These are phyloP conservation scores for Euphorbia peplus DNA, from an alignment of 345 rosid species.

Conservation along the genomic window DNA sequence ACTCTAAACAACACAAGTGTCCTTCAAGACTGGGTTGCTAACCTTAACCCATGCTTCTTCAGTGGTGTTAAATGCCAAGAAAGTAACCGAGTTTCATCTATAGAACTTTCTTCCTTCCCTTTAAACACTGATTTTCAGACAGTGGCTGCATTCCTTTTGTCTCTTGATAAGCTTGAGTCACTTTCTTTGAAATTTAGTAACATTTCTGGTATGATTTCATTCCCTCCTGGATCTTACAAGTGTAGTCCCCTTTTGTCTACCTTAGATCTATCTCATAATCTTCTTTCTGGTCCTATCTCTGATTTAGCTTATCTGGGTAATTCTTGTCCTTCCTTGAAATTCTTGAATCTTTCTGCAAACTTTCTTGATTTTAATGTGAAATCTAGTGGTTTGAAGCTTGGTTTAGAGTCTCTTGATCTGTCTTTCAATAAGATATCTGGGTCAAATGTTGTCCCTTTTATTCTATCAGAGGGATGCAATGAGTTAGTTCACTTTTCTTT, in stretches of 20 bases:
- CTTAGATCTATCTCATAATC: conserved; percentile 77
- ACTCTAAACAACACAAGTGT: conserved; percentile 40
- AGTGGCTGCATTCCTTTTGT: conserved; percentile 52
- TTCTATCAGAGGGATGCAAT: conserved; percentile 55
- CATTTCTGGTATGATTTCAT: conserved; percentile 58
- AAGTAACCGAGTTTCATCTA: conserved; percentile 47
- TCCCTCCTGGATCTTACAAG: conserved; percentile 51
- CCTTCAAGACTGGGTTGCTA: conserved; percentile 57
- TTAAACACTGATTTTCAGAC: conserved; percentile 52
- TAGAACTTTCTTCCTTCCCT: conserved; percentile 45
- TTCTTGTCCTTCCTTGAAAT: conserved; percentile 54
- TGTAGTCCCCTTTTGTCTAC: conserved; percentile 56
- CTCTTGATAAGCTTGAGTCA: conserved; percentile 51
- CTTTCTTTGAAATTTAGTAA: conserved; percentile 44
- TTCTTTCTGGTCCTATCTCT: conserved; percentile 55
- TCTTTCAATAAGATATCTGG: conserved; percentile 60
- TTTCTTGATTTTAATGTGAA: conserved; percentile 37
- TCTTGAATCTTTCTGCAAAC: conserved; percentile 61
- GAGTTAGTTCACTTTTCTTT: conserved; percentile 47
- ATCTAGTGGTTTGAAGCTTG: conserved; percentile 45
- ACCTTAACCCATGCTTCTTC: conserved; percentile 64
- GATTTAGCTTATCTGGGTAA: conserved; percentile 37
- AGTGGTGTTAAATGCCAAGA: conserved; percentile 59
- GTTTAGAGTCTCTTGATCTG: conserved; percentile 69
- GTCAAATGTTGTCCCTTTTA: conserved; percentile 45